Conservation (phyloP, 169 alveolate genomes). For the Cryptosporidium sp. region DNA sequence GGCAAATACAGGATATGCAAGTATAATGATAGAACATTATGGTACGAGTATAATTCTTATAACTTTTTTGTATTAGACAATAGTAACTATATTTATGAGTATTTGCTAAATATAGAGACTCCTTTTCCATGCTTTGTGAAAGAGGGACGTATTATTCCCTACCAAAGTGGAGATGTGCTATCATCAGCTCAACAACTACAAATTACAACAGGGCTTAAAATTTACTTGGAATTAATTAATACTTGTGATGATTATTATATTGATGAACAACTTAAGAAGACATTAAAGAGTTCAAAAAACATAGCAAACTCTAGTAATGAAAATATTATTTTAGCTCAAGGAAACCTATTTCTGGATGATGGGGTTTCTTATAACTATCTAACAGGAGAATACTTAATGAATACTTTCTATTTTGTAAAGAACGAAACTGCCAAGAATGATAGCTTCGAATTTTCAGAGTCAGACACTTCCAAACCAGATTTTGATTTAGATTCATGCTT, state of each 20-base stretch:
- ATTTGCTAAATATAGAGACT: neutral
- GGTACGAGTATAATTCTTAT: constrained; percentile 53
- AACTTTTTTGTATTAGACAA: constrained; percentile 3
- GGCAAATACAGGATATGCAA: neutral
- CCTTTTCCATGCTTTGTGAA: constrained; percentile 61
- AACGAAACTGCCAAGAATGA: neutral
- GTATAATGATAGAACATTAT: constrained; percentile 16
- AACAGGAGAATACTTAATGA: constrained; percentile 48
- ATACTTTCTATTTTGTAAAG: constrained; percentile 12
- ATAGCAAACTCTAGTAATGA: neutral
- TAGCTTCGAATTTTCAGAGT: neutral
- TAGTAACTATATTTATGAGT: constrained; percentile 21
- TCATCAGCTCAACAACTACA: constrained; percentile 53
- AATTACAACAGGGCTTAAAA: constrained; percentile 3
- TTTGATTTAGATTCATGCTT: neutral
- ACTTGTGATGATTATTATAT: neutral
- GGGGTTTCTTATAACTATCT: constrained; percentile 65
- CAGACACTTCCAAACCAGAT: constrained; percentile 24
- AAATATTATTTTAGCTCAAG: constrained; percentile 27
- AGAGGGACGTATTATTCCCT: constrained; percentile 43
- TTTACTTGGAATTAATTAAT: constrained; percentile 25
- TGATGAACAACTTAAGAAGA: neutral
- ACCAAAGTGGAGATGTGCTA: constrained; percentile 44
- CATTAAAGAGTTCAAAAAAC: neutral
- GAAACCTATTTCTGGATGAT: constrained; percentile 55